A percentile compares a stretch with the other conserved stretches of the same genome.
These are phyloP conservation scores for Xylaria digitata DNA, from an alignment of 2,329 filamentous ascomycete genomes.

Conservation along the genomic window DNA sequence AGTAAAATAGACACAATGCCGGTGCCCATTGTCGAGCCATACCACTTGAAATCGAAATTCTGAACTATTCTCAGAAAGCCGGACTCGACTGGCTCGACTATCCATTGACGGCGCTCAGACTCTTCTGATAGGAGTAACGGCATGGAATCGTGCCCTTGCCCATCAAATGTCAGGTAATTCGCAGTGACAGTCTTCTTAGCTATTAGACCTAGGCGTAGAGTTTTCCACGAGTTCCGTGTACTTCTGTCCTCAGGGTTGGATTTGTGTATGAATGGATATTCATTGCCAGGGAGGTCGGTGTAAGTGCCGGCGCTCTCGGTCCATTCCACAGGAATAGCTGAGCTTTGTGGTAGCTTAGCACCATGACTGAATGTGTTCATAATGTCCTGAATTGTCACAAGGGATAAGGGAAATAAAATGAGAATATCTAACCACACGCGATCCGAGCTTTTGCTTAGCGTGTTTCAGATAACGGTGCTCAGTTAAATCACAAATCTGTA, in stretches of 20 bases:
- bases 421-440: no score
- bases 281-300: neutral
- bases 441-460: no score
- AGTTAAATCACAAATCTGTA: neutral
- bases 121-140: slow-evolving; percentile 15
- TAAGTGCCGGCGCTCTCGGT: neutral
- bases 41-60: slow-evolving; percentile 56
- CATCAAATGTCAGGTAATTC: slow-evolving; percentile 20
- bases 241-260: neutral
- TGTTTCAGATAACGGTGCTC: neutral
- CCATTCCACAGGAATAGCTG: neutral
- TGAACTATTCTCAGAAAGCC: slow-evolving; percentile 31
- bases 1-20: slow-evolving; percentile 74
- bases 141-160: neutral
- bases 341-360: slow-evolving; percentile 2
- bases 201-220: neutral
- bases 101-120: slow-evolving; percentile 18
- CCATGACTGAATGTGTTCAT: slow-evolving; percentile 1
- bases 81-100: slow-evolving; percentile 29
- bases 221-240: slow-evolving; percentile 13
- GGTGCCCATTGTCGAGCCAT: slow-evolving; percentile 73
- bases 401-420: no score
- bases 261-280: neutral
- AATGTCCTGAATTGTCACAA: neutral
- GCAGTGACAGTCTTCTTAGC: slow-evolving; percentile 15